Evolutionary conservation across 768 basidiomycete genomes (phyloP), one percentile per base, ranked within the genome.

Genomic region (Hydnum rufescens): DNA sequence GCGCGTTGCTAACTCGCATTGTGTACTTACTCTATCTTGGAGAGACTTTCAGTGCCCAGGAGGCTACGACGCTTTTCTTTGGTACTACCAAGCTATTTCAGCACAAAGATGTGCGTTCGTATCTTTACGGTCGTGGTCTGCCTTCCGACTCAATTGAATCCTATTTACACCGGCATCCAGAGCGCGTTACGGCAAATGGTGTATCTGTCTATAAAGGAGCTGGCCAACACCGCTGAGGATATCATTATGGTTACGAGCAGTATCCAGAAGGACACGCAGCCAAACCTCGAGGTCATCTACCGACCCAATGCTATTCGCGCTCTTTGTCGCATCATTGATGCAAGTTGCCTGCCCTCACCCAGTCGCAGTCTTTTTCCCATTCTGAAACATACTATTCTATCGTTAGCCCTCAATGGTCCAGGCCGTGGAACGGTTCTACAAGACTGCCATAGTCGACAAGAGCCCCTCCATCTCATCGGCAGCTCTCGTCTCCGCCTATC

Each of bases 241-340:
- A 89, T 97, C 28, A 95, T 99, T 60, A 99, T 99, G 89, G 92
- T 96, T 57, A 99, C 95, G 5, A 86, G 82, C 65, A 95, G 89
- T 61, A 96, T 99, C 65, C 95, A 95, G 92, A 97, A 97, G 71
- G 95, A 99, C 63, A 99, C 97, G 89, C 95, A 99, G 62, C 84
- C 92, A 52, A 96, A 95, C 64, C 82, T 89, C 48, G 95, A 99
- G 67, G 93, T 97, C 61, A 89, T 99, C 56, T 99, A 99, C 67
- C 75, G 95, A 52, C 87, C 95, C 30, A 99, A 99, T 65, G 84
- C 95, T 16, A 99, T 97, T 59, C 79, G 95, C 58, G 92, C 93
- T 4, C 71, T 99, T 4, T 90, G 89, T 66, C 75, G 90, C 57
- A 92, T 99, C 64, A 93, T 96, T 60, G 95, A 99, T 65, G 95